A percentile compares a stretch with the other conserved stretches of the same genome.
Conservation (phyloP, 352 stramenopile species). For the Poterioochromonas sp. region DNA sequence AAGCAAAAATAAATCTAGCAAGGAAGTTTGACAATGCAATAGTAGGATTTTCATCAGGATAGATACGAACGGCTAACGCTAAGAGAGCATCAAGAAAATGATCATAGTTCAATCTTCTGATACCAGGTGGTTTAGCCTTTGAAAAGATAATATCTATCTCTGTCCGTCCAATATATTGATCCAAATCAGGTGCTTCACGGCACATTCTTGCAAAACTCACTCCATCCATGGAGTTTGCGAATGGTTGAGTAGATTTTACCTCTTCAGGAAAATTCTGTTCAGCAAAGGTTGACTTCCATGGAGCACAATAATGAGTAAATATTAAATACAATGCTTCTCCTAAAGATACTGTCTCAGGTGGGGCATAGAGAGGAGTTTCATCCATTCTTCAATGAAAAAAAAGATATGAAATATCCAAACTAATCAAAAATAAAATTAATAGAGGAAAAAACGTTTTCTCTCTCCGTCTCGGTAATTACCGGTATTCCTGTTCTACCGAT, state of each 20-base stretch:
- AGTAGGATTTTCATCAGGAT: constrained; percentile 31
- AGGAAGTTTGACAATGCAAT: constrained; percentile 23
- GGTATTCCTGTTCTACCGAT: too few relatives aligned
- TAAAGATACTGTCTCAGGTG: not conserved
- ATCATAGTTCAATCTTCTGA: constrained; percentile 15
- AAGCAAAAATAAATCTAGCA: constrained; percentile 20
- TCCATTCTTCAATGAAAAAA: not conserved
- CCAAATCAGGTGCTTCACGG: constrained; percentile 13
- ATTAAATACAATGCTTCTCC: constrained; percentile 17
- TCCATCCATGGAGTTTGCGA: too few relatives aligned
- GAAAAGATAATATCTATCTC: constrained; percentile 26
- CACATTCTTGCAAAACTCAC: constrained; percentile 21
- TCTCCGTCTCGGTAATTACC: too few relatives aligned
- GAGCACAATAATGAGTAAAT: constrained; percentile 22
- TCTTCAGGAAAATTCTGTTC: not conserved
- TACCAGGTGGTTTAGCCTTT: not conserved
- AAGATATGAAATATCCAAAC: too few relatives aligned
- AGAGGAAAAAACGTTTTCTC: too few relatives aligned
- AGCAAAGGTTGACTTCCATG: constrained; percentile 12
- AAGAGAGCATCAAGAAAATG: constrained; percentile 14
- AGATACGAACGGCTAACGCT: not conserved
- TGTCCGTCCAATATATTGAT: constrained; percentile 11
- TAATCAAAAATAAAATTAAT: too few relatives aligned
- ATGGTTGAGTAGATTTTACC: not conserved
- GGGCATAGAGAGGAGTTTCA: not conserved